Conservation (phyloP, 139 green algal genomes). For the Chlorella sp. region DNA sequence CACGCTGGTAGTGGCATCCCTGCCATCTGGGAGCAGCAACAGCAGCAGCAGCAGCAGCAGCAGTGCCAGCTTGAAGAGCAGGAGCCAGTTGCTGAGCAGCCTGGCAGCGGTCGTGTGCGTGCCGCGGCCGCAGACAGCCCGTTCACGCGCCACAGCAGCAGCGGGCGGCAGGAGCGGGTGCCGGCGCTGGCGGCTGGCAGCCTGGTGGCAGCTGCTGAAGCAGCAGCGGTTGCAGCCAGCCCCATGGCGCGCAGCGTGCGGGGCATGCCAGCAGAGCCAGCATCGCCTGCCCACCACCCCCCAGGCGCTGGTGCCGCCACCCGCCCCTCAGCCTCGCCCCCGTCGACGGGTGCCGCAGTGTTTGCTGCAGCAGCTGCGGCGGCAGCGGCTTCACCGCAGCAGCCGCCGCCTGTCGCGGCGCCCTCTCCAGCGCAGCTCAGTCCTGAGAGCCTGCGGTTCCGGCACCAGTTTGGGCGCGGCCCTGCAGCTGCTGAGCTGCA, state of each 20-base stretch:
- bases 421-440: conserved; percentile 12
- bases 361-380: not conserved
- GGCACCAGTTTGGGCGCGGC: not conserved
- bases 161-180: not conserved
- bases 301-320: not conserved
- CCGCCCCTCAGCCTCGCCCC: not conserved
- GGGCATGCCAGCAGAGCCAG: not conserved
- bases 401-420: not conserved
- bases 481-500: not conserved
- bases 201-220: not conserved
- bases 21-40: not conserved
- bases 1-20: not conserved
- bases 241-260: not conserved
- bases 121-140: not conserved
- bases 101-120: not conserved
- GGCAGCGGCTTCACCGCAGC: not conserved
- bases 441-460: not conserved
- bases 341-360: not conserved
- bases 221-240: not conserved
- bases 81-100: not conserved
- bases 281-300: not conserved
- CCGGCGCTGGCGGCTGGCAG: not conserved
- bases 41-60: conserved; percentile 1
- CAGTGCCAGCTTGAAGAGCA: not conserved
- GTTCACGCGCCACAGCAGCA: not conserved